Evolutionary conservation across 2,329 filamentous ascomycete species (phyloP), one percentile per base, ranked within the genome.

Genomic region (Nemania diffusa): DNA sequence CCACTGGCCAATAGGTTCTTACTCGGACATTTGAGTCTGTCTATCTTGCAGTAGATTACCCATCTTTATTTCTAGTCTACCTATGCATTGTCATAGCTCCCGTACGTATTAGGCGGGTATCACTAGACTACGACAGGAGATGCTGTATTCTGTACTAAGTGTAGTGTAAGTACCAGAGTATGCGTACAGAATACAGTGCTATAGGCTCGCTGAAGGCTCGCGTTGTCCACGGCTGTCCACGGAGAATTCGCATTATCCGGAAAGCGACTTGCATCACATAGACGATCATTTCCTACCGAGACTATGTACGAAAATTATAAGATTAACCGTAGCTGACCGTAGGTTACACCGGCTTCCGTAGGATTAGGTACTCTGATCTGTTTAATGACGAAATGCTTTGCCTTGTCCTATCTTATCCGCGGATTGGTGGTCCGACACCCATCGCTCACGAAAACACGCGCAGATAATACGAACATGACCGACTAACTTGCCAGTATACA

Each of bases 1-100:
- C 64, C 50, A 72, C 53, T 73, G 64, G 72, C 69, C 71, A 72
- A 73, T 73, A 64, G 73, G 72, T 73, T 52, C 65, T 75, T 63
- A 69, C 64, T 76, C 74, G 73, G 74, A 74, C 72, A 76, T 75
- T 73, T 73, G 68, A 63, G 67, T 68, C 67, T 72, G 68, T 71
- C 69, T 72, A 56, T 69, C 62, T 61, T 57, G 57, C 62, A 67
- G 57, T 60, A 67, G 51, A 73, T 70, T 71, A 67, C 68, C 52
- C 51, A 48, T 56, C 52, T 63, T 57, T 46, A 27, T 29, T 42
- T 52, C 52, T 58, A 57, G 13, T 15, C 5, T 11, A 42, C 40
- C 13, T 48, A 34, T 32, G 29, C 29, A 48, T 40, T 24, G 48
- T 60, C 58, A 48, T 34, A 32, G 52, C 51, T 34, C 42, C 57